A percentile compares a stretch with the other conserved stretches of the same genome.
Evolutionary conservation across 2,329 filamentous ascomycete species (phyloP).

Genomic region (Akanthomyces uredinophilus): DNA sequence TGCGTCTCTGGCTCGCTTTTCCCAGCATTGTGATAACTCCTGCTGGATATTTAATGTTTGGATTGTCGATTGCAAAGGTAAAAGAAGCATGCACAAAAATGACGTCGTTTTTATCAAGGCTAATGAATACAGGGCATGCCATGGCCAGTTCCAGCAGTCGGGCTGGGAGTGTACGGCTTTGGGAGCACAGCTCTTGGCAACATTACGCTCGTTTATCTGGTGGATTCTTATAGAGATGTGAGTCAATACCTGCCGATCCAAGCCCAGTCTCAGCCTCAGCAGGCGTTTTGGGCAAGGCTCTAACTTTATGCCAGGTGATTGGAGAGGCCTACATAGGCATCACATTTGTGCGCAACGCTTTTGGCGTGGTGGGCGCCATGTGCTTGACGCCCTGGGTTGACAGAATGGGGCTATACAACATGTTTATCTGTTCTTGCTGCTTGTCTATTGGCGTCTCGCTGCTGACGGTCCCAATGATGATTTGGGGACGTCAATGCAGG

Average conservation of each 20-base stretch:
- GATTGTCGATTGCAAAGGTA: not conserved
- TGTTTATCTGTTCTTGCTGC: no score
- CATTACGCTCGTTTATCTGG: constrained; percentile 34
- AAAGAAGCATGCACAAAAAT: no score
- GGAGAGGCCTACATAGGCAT: not conserved
- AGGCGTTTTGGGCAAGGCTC: no score
- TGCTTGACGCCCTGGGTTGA: not conserved
- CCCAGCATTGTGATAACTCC: not conserved
- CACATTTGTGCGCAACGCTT: not conserved
- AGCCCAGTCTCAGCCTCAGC: not conserved
- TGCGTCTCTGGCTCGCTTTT: constrained; percentile 30
- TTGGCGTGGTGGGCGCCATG: not conserved
- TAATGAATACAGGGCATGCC: not conserved
- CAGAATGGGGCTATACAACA: not conserved
- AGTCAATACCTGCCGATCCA: not conserved
- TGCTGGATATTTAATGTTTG: not conserved
- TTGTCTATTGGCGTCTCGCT: no score
- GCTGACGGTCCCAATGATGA: no score
- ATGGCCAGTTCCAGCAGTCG: not conserved
- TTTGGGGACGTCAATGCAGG: no score
- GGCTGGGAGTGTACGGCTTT: no score
- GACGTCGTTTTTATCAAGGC: no score
- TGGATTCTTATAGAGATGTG: constrained; percentile 33
- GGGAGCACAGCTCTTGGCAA: constrained; percentile 24
- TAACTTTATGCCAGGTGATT: not conserved